Evolutionary conservation across 176 grass and related monocot species (phyloP).

Genomic region (Rhynchospora tenuis): DNA sequence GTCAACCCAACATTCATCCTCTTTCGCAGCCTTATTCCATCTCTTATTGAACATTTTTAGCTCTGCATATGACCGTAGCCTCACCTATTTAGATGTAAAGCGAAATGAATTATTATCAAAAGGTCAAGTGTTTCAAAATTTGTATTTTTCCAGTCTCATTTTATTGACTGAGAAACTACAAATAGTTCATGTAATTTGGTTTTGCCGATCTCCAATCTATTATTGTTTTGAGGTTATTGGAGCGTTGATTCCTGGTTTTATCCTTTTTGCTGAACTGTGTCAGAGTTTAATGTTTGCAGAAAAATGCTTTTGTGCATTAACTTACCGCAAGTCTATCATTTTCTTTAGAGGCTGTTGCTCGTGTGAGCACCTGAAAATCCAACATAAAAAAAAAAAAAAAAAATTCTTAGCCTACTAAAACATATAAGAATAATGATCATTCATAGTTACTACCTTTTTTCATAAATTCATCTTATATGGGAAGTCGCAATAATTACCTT

Average conservation of each 20-base stretch:
- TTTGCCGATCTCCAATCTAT: background rate
- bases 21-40: constrained; percentile 56
- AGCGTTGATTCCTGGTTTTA: background rate
- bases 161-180: background rate
- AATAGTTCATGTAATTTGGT: background rate
- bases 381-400: background rate
- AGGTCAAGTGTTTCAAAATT: background rate
- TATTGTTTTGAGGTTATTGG: background rate
- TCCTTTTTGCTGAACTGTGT: background rate
- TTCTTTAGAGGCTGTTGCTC: constrained; percentile 5
- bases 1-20: constrained; percentile 71
- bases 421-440: background rate
- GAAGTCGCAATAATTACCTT: constrained; percentile 15
- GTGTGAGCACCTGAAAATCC: constrained; percentile 14
- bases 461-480: background rate
- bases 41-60: constrained; percentile 51
- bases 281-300: background rate
- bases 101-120: background rate
- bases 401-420: background rate
- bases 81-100: constrained; percentile 35
- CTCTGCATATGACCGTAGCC: constrained; percentile 65
- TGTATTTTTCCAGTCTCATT: background rate
- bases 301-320: background rate
- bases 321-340: constrained; percentile 33
- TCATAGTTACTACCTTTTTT: too few species aligned